These are phyloP conservation scores for Coleophoma crateriformis DNA, from an alignment of 2,329 filamentous ascomycete genomes.

Conservation along the genomic window DNA sequence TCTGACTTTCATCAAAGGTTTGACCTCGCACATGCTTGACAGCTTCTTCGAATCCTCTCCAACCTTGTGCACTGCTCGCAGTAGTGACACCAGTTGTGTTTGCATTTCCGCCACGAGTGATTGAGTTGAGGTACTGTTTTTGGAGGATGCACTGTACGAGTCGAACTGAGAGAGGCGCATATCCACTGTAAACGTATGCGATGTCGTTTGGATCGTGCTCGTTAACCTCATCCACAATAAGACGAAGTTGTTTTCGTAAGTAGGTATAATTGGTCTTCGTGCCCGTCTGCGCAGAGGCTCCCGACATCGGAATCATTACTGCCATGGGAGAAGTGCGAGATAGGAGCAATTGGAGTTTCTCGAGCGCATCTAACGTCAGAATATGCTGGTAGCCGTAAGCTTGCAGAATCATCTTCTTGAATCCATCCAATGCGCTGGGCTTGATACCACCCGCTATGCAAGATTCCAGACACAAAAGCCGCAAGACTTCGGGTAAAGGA, in stretches of 20 bases:
- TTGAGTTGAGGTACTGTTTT: constrained; percentile 73
- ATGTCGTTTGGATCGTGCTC: constrained; percentile 92
- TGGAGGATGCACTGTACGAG: constrained; percentile 90
- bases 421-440: constrained; percentile 80
- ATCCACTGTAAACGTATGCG: constrained; percentile 96
- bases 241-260: constrained; percentile 75
- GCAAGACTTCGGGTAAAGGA: constrained; percentile 73
- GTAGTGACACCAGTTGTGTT: constrained; percentile 40
- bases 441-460: constrained; percentile 86
- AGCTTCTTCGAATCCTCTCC: constrained; percentile 90
- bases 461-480: constrained; percentile 86
- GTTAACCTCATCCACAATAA: constrained; percentile 95
- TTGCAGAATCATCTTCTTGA: constrained; percentile 81
- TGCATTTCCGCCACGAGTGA: constrained; percentile 57
- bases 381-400: constrained; percentile 95
- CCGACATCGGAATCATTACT: constrained; percentile 74
- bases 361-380: constrained; percentile 79
- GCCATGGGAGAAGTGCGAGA: constrained; percentile 71
- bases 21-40: constrained; percentile 82
- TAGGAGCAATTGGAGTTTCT: constrained; percentile 82
- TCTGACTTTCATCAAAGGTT: constrained; percentile 89
- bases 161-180: constrained; percentile 86
- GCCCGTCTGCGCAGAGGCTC: constrained; percentile 47
- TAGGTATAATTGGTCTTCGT: constrained; percentile 87
- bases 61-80: constrained; percentile 66